Evolutionary conservation across 352 stramenopile species (phyloP).

Genomic region (Phytophthora nicotianae): DNA sequence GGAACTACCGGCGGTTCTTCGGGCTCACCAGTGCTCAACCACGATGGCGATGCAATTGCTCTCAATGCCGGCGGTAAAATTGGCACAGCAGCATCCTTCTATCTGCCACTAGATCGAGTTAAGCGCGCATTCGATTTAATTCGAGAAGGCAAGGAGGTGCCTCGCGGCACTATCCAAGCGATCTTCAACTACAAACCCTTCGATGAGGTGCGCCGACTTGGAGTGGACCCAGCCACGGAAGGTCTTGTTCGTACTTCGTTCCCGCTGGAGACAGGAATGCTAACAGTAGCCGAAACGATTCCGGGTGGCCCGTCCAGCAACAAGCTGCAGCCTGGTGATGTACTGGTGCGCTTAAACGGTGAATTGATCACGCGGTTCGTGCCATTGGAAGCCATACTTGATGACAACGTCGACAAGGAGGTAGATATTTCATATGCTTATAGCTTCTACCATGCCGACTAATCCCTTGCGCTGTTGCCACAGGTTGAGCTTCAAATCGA

Average conservation of each 20-base stretch:
- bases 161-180: constrained; percentile 88
- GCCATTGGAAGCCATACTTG: constrained; percentile 80
- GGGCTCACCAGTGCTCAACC: constrained; percentile 89
- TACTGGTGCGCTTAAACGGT: constrained; percentile 86
- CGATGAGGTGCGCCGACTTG: constrained; percentile 88
- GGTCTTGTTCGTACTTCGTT: constrained; percentile 74
- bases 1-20: constrained; percentile 79
- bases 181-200: constrained; percentile 93
- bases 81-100: constrained; percentile 88
- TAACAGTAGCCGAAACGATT: constrained; percentile 89
- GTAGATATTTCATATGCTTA: constrained; percentile 29
- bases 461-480: neutral
- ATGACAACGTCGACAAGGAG: constrained; percentile 75
- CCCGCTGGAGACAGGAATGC: constrained; percentile 89
- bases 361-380: constrained; percentile 88
- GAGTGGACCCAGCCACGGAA: constrained; percentile 80
- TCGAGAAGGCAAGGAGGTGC: constrained; percentile 66
- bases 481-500: constrained; percentile 85
- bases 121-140: constrained; percentile 88
- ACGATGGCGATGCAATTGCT: constrained; percentile 87
- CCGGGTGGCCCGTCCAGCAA: constrained; percentile 75
- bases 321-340: constrained; percentile 89
- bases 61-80: constrained; percentile 92
- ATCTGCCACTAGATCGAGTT: constrained; percentile 90
- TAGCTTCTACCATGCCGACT: neutral